A percentile compares a stretch with the other conserved stretches of the same genome.
These are phyloP conservation scores for Sclerotinia spermophila DNA, from an alignment of 2,329 filamentous ascomycete genomes.

Conservation along the genomic window DNA sequence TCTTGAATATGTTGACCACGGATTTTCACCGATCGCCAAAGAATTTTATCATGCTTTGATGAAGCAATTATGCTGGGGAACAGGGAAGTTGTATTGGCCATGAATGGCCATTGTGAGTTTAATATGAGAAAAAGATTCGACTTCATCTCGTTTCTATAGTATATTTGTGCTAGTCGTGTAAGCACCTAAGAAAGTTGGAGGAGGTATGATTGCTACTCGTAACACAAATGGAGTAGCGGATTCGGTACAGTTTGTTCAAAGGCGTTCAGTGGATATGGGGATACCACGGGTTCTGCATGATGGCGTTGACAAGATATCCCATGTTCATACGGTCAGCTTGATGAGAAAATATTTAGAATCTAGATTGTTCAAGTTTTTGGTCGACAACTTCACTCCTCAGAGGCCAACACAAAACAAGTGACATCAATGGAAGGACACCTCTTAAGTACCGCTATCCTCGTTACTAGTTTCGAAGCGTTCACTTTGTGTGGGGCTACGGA, in stretches of 20 bases:
- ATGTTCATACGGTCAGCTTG: background rate
- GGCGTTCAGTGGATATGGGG: conserved; percentile 13
- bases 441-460: too few species aligned
- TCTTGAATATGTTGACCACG: background rate
- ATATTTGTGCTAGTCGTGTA: background rate
- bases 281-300: conserved; percentile 7
- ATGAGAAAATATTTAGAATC: too few species aligned
- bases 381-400: too few species aligned
- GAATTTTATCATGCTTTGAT: background rate
- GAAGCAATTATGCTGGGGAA: background rate
- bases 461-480: too few species aligned
- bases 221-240: background rate
- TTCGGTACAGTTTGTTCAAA: background rate
- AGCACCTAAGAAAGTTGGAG: background rate
- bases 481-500: too few species aligned
- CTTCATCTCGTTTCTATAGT: background rate
- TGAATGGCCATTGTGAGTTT: background rate
- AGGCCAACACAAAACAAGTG: too few species aligned
- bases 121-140: too few species aligned
- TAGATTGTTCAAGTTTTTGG: background rate
- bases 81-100: background rate
- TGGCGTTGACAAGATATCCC: conserved; percentile 9
- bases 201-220: background rate
- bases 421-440: too few species aligned
- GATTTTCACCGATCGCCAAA: too few species aligned